Percentiles rank a stretch among this genome's conserved stretches.
phyloP scores from a whole-genome alignment of 306 rosid species.

The Malus asiatica region DNA sequence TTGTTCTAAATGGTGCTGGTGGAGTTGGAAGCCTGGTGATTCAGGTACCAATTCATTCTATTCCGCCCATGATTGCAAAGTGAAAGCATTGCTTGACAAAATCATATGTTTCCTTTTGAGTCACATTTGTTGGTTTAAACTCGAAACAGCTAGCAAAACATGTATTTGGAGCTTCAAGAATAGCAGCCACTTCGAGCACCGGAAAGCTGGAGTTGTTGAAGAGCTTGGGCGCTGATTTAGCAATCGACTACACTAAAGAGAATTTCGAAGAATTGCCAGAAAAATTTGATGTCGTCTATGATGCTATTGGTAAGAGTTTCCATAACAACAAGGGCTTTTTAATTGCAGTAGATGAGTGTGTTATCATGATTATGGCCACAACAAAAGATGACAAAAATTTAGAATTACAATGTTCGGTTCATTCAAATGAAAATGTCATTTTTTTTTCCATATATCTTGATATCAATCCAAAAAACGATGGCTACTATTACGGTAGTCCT shows the following conservation, averaged over 20 bases:
- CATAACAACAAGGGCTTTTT: not conserved
- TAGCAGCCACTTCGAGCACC: constrained; percentile 86
- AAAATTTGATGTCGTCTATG: constrained; percentile 81
- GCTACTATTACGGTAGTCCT: too few species aligned
- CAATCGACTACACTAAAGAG: constrained; percentile 83
- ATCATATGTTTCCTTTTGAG: not conserved
- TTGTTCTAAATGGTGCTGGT: constrained; percentile 86
- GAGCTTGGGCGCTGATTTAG: constrained; percentile 84
- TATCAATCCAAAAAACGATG: too few species aligned
- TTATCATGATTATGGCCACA: too few species aligned
- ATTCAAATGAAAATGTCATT: not conserved
- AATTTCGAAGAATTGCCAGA: constrained; percentile 78
- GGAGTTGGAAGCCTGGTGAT: constrained; percentile 93
- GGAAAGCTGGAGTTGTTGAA: constrained; percentile 68
- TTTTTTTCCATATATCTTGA: too few species aligned
- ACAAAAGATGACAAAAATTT: too few species aligned
- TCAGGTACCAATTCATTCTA: constrained; percentile 51
- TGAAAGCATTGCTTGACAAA: not conserved
- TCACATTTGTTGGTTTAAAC: not conserved
- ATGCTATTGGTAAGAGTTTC: constrained; percentile 66
- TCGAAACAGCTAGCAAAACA: constrained; percentile 70
- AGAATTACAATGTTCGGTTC: not conserved
- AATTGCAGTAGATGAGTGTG: not conserved
- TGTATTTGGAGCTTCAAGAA: constrained; percentile 86
- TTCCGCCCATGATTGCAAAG: not conserved